phyloP scores from a whole-genome alignment of 306 rosid genomes.

The Phaseolus lunatus region DNA sequence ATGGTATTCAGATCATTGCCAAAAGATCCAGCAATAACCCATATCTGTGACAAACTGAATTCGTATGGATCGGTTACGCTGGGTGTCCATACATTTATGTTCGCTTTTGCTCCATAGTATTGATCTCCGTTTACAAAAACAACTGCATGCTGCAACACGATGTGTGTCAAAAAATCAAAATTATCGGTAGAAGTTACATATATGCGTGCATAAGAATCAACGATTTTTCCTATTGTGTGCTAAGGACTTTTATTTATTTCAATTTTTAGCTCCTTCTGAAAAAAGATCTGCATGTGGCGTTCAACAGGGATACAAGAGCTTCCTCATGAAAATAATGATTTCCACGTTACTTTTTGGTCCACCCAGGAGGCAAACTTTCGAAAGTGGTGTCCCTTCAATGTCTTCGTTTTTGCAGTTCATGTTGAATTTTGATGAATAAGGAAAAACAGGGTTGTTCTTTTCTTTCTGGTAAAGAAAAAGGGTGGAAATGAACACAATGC shows the following conservation, averaged over 20 bases:
- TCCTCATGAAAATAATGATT: conserved; percentile 27
- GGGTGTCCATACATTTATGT: conserved; percentile 92
- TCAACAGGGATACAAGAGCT: neutral
- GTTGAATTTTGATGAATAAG: conserved; percentile 29
- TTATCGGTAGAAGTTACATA: conserved; percentile 1
- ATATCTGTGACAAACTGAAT: conserved; percentile 94
- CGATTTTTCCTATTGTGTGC: neutral
- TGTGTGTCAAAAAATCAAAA: conserved; percentile 7
- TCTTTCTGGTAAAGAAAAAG: conserved; percentile 37
- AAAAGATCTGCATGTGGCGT: neutral
- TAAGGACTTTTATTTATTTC: neutral
- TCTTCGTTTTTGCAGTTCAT: conserved; percentile 31
- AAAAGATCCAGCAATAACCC: conserved; percentile 97
- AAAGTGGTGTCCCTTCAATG: conserved; percentile 47
- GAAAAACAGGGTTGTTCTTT: conserved; percentile 38
- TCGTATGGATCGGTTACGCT: conserved; percentile 76
- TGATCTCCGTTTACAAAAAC: conserved; percentile 93
- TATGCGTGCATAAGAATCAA: neutral
- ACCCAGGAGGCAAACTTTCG: conserved; percentile 37
- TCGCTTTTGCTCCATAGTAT: conserved; percentile 96
- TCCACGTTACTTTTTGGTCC: conserved; percentile 39
- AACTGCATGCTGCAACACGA: conserved; percentile 85
- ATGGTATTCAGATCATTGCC: conserved; percentile 90
- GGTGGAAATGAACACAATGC: conserved; percentile 31
- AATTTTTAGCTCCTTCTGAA: neutral